Base-by-base conservation (phyloP, 306 rosid genomes). In the Neltuma alba region DNA sequence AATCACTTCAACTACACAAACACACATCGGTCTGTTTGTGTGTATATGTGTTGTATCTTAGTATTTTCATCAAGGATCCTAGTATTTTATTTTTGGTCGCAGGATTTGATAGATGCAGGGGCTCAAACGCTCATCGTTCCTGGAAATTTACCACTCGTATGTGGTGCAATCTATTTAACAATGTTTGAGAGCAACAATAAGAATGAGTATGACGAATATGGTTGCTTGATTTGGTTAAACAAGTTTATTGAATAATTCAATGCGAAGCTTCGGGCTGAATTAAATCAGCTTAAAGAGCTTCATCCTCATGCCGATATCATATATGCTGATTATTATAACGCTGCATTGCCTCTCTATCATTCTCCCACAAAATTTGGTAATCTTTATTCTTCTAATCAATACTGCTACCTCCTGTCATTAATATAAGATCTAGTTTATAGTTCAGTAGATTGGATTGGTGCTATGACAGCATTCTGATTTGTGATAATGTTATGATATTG, bases 31-130 rank as follows among this genome's bases (percentile, higher is more conserved):
- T 33, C 2, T 33, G 4, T 33, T 5, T 33, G 36, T 33, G 2
- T 33, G 36, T 33, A 5, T 33, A 33, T 33, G 36, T 33, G 36
- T 2, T 33, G 2, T 33, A 5, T 33, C 4, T 2, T 33, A 5
- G 2, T 33, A 2, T 33, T 5, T 5, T 33, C 2, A 37, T 4
- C 40, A 37, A 37, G 40, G 8, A 41, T 41, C 45, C 10, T 41
- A 41, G 0, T 41, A 4, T 0, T 9, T 44, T 44, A 13, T 50
- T 50, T 18, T 0, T 50, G 9, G 9, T 52, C 66, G 33, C 69
- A 89, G 89, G 88, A 85, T 28, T 74, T 89, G 83, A 83, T 89
- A 76, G 52, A 72, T 60, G 9, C 85, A 20, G 89, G 93, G 65
- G 91, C 89, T 15, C 57, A 68, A 20, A 89, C 82, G 5, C 60